Evolutionary conservation across 257 asterid species (phyloP).

Genomic region (Lantana camara): DNA sequence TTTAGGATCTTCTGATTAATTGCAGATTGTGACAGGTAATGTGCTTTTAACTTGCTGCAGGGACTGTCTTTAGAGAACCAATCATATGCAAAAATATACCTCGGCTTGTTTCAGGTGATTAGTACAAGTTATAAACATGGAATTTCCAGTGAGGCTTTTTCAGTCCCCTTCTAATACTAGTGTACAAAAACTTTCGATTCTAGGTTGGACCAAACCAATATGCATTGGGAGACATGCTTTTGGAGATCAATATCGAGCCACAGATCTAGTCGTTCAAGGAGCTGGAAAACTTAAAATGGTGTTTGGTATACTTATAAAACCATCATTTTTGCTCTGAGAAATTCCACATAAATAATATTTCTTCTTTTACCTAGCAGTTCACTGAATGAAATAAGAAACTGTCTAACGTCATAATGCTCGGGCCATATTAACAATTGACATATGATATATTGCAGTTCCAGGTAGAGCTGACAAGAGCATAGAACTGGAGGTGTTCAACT

Average conservation of each 20-base stretch:
- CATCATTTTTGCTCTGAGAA: slow-evolving; percentile 9
- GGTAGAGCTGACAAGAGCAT: slow-evolving; percentile 34
- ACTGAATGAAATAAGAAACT: neutral
- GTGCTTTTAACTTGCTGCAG: slow-evolving; percentile 42
- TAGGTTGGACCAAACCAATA: slow-evolving; percentile 77
- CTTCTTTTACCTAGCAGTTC: slow-evolving; percentile 7
- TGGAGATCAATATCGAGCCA: slow-evolving; percentile 74
- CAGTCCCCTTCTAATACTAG: neutral
- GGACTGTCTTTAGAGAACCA: slow-evolving; percentile 76
- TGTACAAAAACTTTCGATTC: slow-evolving; percentile 3
- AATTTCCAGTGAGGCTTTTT: neutral
- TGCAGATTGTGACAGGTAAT: slow-evolving; percentile 22
- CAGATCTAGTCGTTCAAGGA: slow-evolving; percentile 56
- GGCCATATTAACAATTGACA: slow-evolving; percentile 5
- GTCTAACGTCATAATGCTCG: slow-evolving; percentile 5
- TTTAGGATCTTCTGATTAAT: slow-evolving; percentile 22
- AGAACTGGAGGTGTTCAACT: slow-evolving; percentile 65
- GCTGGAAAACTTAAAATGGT: slow-evolving; percentile 64
- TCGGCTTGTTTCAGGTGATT: slow-evolving; percentile 64
- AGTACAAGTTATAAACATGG: slow-evolving; percentile 19
- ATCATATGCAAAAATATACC: slow-evolving; percentile 68
- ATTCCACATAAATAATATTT: neutral
- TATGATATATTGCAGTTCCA: slow-evolving; percentile 49
- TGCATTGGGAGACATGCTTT: slow-evolving; percentile 75
- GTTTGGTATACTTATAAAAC: slow-evolving; percentile 41